These are phyloP conservation scores for Trichoderma koningiopsis DNA, from an alignment of 2,329 filamentous ascomycete species.

Conservation along the genomic window DNA sequence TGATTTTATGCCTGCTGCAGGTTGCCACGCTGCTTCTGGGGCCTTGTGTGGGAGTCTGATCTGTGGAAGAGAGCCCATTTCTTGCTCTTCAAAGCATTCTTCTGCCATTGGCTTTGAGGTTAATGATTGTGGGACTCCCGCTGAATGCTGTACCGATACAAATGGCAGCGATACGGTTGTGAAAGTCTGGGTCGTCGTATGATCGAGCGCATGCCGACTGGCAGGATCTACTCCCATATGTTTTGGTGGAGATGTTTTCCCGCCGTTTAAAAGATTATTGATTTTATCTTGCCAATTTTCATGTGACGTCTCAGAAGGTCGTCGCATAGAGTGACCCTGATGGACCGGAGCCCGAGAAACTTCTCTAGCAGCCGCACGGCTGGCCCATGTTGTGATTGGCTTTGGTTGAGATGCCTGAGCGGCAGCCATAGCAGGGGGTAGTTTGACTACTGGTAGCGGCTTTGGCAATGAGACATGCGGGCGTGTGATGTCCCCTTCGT, in stretches of 20 bases:
- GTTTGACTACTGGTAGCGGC: constrained; percentile 74
- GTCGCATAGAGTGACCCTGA: constrained; percentile 28
- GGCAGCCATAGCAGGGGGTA: constrained; percentile 61
- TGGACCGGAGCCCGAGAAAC: constrained; percentile 32
- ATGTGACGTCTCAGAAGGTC: constrained; percentile 42
- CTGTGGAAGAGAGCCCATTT: constrained; percentile 75
- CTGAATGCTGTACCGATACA: constrained; percentile 31
- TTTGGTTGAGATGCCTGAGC: constrained; percentile 33
- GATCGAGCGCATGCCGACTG: constrained; percentile 67
- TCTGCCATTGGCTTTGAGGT: constrained; percentile 72
- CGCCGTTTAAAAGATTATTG: constrained; percentile 73
- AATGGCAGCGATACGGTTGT: constrained; percentile 72
- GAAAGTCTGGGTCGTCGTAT: constrained; percentile 48
- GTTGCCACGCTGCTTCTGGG: constrained; percentile 65
- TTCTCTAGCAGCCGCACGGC: constrained; percentile 39
- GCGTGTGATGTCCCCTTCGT: constrained; percentile 64
- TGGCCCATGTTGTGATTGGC: constrained; percentile 41
- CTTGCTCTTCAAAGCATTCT: constrained; percentile 78
- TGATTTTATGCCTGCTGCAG: constrained; percentile 56
- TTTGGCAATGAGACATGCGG: constrained; percentile 72
- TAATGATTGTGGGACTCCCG: constrained; percentile 47
- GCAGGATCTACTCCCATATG: constrained; percentile 66
- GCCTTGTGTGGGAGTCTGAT: constrained; percentile 67
- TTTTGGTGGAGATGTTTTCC: constrained; percentile 61
- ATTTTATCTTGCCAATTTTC: constrained; percentile 79